A percentile compares a stretch with the other conserved stretches of the same genome.
These are phyloP conservation scores for Fonsecaea monophora DNA, from an alignment of 2,329 filamentous ascomycete species.

Conservation along the genomic window DNA sequence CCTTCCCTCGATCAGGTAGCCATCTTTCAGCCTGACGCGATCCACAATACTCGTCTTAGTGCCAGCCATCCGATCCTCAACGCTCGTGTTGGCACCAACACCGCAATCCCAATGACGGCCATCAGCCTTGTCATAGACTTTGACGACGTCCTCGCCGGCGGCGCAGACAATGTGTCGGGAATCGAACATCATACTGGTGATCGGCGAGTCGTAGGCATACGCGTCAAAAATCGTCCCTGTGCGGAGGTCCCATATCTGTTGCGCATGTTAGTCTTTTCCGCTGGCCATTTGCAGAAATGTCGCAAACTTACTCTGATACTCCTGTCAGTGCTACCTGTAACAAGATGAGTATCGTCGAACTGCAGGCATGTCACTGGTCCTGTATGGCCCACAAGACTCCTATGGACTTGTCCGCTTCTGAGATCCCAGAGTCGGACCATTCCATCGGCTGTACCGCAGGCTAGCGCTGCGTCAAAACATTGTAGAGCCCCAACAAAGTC, in stretches of 20 bases:
- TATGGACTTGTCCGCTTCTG: constrained; percentile 93
- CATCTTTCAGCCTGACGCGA: constrained; percentile 87
- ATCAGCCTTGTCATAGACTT: constrained; percentile 98
- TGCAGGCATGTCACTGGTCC: constrained; percentile 92
- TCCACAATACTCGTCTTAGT: constrained; percentile 75
- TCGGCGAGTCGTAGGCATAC: constrained; percentile 89
- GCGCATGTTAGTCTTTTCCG: constrained; percentile 40
- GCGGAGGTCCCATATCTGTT: constrained; percentile 95
- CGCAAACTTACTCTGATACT: constrained; percentile 80
- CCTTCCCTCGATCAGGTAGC: constrained; percentile 89
- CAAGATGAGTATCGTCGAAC: constrained; percentile 93
- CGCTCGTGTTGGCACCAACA: constrained; percentile 66
- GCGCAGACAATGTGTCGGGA: constrained; percentile 85
- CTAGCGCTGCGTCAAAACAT: constrained; percentile 93
- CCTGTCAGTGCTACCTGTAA: constrained; percentile 89
- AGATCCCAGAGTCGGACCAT: constrained; percentile 98
- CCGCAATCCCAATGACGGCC: constrained; percentile 97
- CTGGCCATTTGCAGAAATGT: constrained; percentile 22
- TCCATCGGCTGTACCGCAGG: constrained; percentile 94
- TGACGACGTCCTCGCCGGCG: constrained; percentile 90
- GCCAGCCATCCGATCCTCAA: constrained; percentile 67
- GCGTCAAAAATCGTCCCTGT: constrained; percentile 95
- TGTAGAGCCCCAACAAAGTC: constrained; percentile 95
- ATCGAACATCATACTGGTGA: constrained; percentile 98
- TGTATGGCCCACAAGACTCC: constrained; percentile 93